These are phyloP conservation scores for Cordyceps cicadae DNA, from an alignment of 2,329 filamentous ascomycete genomes.

Conservation along the genomic window DNA sequence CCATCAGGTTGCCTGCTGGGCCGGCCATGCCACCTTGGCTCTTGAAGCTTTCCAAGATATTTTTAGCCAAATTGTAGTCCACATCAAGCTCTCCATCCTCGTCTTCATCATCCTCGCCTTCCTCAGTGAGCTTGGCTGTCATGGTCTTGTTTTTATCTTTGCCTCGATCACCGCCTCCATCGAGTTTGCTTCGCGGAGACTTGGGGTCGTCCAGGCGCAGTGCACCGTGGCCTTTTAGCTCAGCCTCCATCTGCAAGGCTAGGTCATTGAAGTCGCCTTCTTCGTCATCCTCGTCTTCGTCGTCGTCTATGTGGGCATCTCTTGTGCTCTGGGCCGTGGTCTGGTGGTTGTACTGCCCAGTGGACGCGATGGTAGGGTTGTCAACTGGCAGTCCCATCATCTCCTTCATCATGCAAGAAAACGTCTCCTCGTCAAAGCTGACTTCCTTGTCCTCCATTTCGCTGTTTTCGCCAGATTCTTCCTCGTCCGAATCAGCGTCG, in stretches of 20 bases:
- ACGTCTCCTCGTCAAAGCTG: constrained; percentile 77
- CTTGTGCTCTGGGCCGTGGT: neutral
- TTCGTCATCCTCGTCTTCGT: constrained; percentile 44
- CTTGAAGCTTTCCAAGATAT: constrained; percentile 87
- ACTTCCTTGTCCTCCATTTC: constrained; percentile 67
- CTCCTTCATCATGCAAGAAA: constrained; percentile 79
- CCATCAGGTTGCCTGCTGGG: constrained; percentile 79
- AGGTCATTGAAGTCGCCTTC: constrained; percentile 54
- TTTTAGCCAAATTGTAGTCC: constrained; percentile 82
- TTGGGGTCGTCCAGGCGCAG: constrained; percentile 43
- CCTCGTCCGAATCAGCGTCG: constrained; percentile 38
- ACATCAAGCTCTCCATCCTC: constrained; percentile 59
- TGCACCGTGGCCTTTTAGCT: constrained; percentile 61
- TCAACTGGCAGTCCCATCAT: constrained; percentile 64
- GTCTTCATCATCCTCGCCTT: constrained; percentile 42
- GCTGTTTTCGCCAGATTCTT: constrained; percentile 46
- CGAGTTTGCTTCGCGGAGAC: constrained; percentile 20
- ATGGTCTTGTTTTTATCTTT: constrained; percentile 13
- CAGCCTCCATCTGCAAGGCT: constrained; percentile 61
- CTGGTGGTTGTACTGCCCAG: neutral
- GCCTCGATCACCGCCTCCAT: constrained; percentile 11
- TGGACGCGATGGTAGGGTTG: neutral
- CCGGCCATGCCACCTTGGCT: constrained; percentile 79
- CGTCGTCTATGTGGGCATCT: constrained; percentile 34
- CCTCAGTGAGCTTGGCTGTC: constrained; percentile 19